Evolutionary conservation across 257 asterid genomes (phyloP).

Genomic region (Asclepias syriaca): DNA sequence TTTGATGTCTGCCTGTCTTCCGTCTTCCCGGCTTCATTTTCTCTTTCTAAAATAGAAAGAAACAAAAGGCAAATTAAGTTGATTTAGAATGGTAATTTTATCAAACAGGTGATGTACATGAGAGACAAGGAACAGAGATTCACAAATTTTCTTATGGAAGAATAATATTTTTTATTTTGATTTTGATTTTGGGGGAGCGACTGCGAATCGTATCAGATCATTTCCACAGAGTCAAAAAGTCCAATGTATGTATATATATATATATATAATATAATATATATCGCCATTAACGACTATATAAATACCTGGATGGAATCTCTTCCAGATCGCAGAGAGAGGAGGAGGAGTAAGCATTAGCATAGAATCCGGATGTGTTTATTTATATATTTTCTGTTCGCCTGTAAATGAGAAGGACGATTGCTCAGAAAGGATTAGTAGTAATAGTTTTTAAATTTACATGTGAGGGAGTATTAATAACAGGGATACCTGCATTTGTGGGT

Average conservation of each 20-base stretch:
- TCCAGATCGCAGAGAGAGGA: neutral
- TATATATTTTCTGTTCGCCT: neutral
- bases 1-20: too few relatives aligned
- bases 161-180: neutral
- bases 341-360: neutral
- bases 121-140: neutral
- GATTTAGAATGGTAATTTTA: neutral
- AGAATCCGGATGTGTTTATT: neutral
- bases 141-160: neutral
- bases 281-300: neutral
- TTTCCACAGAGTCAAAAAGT: neutral
- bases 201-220: neutral
- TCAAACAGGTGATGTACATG: neutral
- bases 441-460: too few relatives aligned
- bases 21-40: too few relatives aligned
- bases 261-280: too few relatives aligned
- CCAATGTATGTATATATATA: neutral
- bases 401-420: neutral
- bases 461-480: too few relatives aligned
- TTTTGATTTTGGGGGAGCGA: neutral
- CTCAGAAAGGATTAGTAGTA: neutral
- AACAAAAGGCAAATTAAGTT: too few relatives aligned
- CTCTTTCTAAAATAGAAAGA: too few relatives aligned
- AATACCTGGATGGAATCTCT: neutral
- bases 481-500: too few relatives aligned